Evolutionary conservation across 345 rosid species (phyloP).

Genomic region (Eucalyptus cloeziana): DNA sequence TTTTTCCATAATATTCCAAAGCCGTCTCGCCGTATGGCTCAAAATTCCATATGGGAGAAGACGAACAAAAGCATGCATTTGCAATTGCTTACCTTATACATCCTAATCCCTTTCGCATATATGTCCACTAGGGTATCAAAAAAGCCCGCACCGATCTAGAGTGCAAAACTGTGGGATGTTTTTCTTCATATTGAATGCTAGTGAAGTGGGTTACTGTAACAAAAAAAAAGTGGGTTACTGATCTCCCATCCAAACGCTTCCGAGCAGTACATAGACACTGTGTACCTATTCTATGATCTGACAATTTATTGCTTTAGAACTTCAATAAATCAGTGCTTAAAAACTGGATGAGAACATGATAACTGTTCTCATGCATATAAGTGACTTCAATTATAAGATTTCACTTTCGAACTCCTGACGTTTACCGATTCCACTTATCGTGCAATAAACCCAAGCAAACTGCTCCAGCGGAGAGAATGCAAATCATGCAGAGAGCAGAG

Average conservation of each 20-base stretch:
- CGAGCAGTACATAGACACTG: not conserved
- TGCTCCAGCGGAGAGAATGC: not conserved
- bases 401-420: not conserved
- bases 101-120: not conserved
- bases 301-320: not conserved
- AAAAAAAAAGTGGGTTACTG: not conserved
- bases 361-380: not conserved
- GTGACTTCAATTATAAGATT: not conserved
- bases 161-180: not conserved
- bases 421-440: not conserved
- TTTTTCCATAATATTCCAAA: not conserved
- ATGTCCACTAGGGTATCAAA: not conserved
- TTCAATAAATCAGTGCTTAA: not conserved
- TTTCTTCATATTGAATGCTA: not conserved
- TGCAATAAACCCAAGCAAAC: not conserved
- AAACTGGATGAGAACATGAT: not conserved
- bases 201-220: not conserved
- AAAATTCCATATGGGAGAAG: not conserved
- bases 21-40: not conserved
- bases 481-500: not conserved
- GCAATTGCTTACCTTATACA: not conserved
- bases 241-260: not conserved
- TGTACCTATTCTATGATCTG: not conserved
- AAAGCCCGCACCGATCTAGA: not conserved
- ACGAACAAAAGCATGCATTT: not conserved